phyloP scores from a whole-genome alignment of 129 eudicot species.

The Pittosporum tobira region DNA sequence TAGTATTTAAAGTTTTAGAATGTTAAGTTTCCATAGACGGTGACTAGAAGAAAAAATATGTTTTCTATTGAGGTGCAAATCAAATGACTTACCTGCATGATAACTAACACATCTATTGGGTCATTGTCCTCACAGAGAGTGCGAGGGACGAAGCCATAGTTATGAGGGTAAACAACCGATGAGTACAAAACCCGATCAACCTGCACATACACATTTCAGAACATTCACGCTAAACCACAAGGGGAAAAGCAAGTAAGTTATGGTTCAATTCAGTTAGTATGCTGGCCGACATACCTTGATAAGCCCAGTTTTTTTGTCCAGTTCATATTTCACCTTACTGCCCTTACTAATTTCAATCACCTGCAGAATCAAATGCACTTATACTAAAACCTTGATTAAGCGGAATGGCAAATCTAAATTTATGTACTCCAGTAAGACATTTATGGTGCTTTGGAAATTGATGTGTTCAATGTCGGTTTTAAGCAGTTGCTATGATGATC shows the following conservation, averaged over 20 bases:
- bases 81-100: slow-evolving; percentile 52
- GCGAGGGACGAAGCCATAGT: slow-evolving; percentile 81
- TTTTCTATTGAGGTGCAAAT: neutral
- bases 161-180: slow-evolving; percentile 74
- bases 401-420: neutral
- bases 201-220: slow-evolving; percentile 25
- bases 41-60: neutral
- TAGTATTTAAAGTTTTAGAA: neutral
- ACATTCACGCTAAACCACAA: slow-evolving; percentile 6
- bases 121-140: slow-evolving; percentile 68
- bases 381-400: neutral
- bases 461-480: neutral
- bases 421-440: neutral
- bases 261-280: neutral
- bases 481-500: neutral
- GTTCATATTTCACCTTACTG: slow-evolving; percentile 94
- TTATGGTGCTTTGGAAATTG: neutral
- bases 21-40: neutral
- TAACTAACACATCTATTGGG: slow-evolving; percentile 61
- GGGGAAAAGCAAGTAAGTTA: neutral
- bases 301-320: slow-evolving; percentile 86
- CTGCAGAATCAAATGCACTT: slow-evolving; percentile 26
- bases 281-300: slow-evolving; percentile 50
- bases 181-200: slow-evolving; percentile 87
- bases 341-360: slow-evolving; percentile 92